These are phyloP conservation scores for Condylostoma magnum DNA, from an alignment of 169 alveolate genomes.

Conservation along the genomic window DNA sequence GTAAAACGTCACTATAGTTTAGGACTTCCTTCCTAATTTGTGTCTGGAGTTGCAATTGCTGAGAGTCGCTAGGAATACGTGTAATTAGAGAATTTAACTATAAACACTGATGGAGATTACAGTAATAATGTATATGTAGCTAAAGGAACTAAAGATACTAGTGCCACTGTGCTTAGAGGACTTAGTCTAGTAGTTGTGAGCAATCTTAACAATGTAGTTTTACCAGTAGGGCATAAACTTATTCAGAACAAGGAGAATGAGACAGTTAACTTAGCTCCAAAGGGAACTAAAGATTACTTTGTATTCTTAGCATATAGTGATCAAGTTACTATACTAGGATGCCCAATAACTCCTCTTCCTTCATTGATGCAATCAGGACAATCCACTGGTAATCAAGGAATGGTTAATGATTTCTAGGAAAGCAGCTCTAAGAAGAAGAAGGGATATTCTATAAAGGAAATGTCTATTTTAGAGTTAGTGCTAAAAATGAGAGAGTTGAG, in stretches of 20 bases:
- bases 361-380: background rate
- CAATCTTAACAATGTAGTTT: background rate
- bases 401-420: background rate
- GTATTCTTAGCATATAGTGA: background rate
- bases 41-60: background rate
- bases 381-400: background rate
- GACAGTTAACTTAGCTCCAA: slow-evolving; percentile 22
- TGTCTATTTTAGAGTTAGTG: background rate
- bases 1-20: background rate
- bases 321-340: background rate
- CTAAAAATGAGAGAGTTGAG: background rate
- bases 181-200: background rate
- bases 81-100: background rate
- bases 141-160: background rate
- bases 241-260: background rate
- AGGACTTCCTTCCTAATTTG: background rate
- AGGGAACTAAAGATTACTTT: background rate
- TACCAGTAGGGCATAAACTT: slow-evolving; percentile 6
- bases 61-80: background rate
- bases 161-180: background rate
- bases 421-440: background rate
- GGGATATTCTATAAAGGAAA: background rate
- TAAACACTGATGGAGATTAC: background rate
- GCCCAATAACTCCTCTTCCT: background rate
- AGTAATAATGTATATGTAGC: background rate